Conservation (phyloP, 768 basidiomycete genomes). For the Pulveroboletus sp. region DNA sequence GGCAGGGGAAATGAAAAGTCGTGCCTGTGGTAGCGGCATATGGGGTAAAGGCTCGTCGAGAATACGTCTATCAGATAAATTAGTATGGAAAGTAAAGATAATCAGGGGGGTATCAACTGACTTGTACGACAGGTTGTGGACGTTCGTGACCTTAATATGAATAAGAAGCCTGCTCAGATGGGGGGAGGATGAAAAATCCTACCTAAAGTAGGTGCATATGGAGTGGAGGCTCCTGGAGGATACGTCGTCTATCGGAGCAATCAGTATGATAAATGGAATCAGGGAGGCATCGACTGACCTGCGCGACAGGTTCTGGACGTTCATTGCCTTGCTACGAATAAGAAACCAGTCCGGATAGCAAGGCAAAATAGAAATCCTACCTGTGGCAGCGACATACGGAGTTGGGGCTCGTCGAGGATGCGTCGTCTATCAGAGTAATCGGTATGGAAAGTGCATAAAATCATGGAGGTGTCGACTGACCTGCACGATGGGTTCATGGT, state of each 20-base stretch:
- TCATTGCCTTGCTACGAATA: too few relatives aligned
- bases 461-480: slow-evolving; percentile 28
- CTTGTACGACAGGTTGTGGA: slow-evolving; percentile 38
- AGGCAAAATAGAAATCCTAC: too few relatives aligned
- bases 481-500: slow-evolving; percentile 37
- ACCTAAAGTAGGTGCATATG: slow-evolving; percentile 45
- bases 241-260: too few relatives aligned
- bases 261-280: too few relatives aligned
- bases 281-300: too few relatives aligned
- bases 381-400: too few relatives aligned
- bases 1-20: too few relatives aligned
- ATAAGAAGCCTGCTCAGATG: background rate
- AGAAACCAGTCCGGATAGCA: too few relatives aligned
- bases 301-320: too few relatives aligned
- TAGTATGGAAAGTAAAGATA: background rate
- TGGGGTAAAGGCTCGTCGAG: slow-evolving; percentile 26
- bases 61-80: slow-evolving; percentile 28
- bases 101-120: slow-evolving; percentile 20
- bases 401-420: slow-evolving; percentile 35
- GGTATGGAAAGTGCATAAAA: background rate
- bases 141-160: background rate
- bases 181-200: slow-evolving; percentile 9
- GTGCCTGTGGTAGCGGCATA: too few relatives aligned
- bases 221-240: slow-evolving; percentile 31
- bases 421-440: slow-evolving; percentile 8